A percentile compares a stretch with the other conserved stretches of the same genome.
phyloP scores from a whole-genome alignment of 225 moss, liverwort and hornwort genomes.

The Pseudisothecium myosuroides region DNA sequence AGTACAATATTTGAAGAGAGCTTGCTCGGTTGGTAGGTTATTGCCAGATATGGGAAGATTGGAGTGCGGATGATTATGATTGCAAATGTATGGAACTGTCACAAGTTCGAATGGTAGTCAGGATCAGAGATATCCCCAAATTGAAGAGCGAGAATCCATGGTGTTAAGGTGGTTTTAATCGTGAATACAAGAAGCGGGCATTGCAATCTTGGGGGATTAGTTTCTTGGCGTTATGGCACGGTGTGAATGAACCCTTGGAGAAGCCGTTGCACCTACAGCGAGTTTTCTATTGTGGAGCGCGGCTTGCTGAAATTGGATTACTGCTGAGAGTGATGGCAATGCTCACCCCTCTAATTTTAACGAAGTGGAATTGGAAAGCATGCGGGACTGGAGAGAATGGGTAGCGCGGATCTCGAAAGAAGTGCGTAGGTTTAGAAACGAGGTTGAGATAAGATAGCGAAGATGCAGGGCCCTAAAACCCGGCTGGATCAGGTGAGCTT shows the following conservation, averaged over 20 bases:
- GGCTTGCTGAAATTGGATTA: neutral
- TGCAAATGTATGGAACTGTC: neutral
- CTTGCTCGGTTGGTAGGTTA: neutral
- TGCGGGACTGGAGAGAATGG: constrained; percentile 6
- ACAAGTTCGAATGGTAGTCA: neutral
- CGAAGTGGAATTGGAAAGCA: neutral
- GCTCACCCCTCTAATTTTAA: neutral
- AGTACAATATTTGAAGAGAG: neutral
- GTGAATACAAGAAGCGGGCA: neutral
- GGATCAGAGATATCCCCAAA: neutral
- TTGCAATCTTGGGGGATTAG: neutral
- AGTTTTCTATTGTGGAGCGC: neutral
- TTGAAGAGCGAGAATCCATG: neutral
- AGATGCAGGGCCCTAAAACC: constrained; percentile 35
- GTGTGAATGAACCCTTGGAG: neutral
- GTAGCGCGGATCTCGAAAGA: neutral
- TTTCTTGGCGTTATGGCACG: neutral
- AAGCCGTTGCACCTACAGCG: neutral
- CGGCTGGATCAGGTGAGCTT: constrained; percentile 40
- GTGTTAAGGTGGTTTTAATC: neutral
- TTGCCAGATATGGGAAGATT: neutral
- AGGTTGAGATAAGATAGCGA: neutral
- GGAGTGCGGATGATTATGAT: neutral
- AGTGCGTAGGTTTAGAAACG: neutral
- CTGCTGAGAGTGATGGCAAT: neutral